Evolutionary conservation across 2,329 filamentous ascomycete species (phyloP).

Genomic region (Neofusicoccum parvum): DNA sequence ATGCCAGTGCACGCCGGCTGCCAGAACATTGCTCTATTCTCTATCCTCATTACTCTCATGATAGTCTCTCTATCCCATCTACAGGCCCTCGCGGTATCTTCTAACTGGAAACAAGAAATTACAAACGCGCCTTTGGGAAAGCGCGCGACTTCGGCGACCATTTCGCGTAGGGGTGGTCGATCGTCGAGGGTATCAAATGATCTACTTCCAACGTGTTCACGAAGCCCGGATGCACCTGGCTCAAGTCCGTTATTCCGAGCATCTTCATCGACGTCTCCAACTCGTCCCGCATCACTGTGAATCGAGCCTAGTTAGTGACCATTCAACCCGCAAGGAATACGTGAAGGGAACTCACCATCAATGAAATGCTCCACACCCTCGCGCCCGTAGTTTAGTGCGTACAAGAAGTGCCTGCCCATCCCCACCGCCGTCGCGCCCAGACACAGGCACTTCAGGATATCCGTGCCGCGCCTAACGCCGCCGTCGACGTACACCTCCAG

Average conservation of each 20-base stretch:
- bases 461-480: conserved; percentile 40
- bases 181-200: conserved; percentile 25
- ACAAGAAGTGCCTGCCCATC: conserved; percentile 42
- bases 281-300: conserved; percentile 55
- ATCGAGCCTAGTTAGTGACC: background rate
- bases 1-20: background rate
- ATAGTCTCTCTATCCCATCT: background rate
- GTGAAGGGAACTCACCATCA: conserved; percentile 34
- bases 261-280: conserved; percentile 67
- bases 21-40: background rate
- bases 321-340: background rate
- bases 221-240: conserved; percentile 63
- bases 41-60: background rate
- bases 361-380: conserved; percentile 40
- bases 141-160: conserved; percentile 15
- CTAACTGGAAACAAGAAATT: background rate
- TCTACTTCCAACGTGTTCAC: conserved; percentile 51
- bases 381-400: conserved; percentile 41
- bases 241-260: conserved; percentile 63
- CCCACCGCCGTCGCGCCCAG: conserved; percentile 43
- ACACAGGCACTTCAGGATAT: conserved; percentile 43
- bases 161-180: conserved; percentile 21
- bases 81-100: background rate
- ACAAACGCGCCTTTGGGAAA: conserved; percentile 12
- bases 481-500: conserved; percentile 43